Percentiles rank a stretch among this genome's conserved stretches.
phyloP scores from a whole-genome alignment of 495 filamentous ascomycete genomes.

The Xylaria flabelliformis region DNA sequence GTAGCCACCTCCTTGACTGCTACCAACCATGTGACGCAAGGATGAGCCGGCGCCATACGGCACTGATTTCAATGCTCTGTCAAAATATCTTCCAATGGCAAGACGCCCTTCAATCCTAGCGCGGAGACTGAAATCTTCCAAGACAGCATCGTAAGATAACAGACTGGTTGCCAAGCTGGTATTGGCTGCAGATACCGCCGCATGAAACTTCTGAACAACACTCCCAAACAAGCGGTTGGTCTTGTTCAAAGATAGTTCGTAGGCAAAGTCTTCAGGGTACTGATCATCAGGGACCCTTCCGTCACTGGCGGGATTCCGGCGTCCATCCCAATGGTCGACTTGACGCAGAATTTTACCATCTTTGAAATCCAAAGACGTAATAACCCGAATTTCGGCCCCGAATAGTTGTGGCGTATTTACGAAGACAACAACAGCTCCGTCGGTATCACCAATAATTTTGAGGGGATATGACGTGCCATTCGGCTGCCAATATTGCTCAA shows the following conservation, averaged over 20 bases:
- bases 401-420: background rate
- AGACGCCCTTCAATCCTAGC: background rate
- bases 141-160: background rate
- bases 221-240: background rate
- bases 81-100: slow-evolving; percentile 6
- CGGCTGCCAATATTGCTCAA: background rate
- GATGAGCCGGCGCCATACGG: background rate
- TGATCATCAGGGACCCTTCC: background rate
- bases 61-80: background rate
- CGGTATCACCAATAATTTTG: background rate
- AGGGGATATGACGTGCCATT: background rate
- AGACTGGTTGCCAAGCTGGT: background rate
- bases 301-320: background rate
- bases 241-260: background rate
- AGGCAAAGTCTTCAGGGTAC: background rate
- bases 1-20: background rate
- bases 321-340: background rate
- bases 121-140: background rate
- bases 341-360: background rate
- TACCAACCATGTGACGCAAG: background rate
- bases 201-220: background rate
- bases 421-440: background rate
- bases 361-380: background rate
- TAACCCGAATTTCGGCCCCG: background rate
- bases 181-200: background rate